Evolutionary conservation across 352 stramenopile species (phyloP).

Genomic region (Phytophthora multivora): DNA sequence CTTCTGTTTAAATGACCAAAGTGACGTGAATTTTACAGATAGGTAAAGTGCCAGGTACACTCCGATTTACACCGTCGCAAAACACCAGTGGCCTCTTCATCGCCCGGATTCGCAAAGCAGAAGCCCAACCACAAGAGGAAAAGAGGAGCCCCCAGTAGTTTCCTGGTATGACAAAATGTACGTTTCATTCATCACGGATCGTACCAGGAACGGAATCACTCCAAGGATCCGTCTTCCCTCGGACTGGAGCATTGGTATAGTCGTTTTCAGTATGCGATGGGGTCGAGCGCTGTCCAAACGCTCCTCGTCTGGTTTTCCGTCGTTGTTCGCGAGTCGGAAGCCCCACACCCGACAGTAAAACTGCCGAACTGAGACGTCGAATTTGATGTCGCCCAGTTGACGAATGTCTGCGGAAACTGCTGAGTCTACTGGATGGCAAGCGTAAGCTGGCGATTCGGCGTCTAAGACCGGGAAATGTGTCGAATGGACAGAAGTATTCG

Average conservation of each 20-base stretch:
- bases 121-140: background rate
- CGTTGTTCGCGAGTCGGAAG: constrained; percentile 3
- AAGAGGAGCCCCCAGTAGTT: background rate
- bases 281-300: constrained; percentile 12
- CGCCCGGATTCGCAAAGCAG: constrained; percentile 54
- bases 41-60: constrained; percentile 49
- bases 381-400: constrained; percentile 15
- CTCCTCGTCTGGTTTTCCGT: constrained; percentile 11
- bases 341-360: constrained; percentile 10
- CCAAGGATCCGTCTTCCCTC: constrained; percentile 1
- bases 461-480: constrained; percentile 42
- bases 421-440: background rate
- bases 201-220: constrained; percentile 7
- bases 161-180: background rate
- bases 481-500: constrained; percentile 51
- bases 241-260: background rate
- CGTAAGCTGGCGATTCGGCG: background rate
- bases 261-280: constrained; percentile 10
- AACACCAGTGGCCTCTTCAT: constrained; percentile 80
- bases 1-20: background rate
- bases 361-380: constrained; percentile 16
- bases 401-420: constrained; percentile 11
- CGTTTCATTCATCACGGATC: constrained; percentile 8
- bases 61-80: constrained; percentile 76
- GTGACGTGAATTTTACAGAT: constrained; percentile 30